Evolutionary conservation across 441 rosid species (phyloP).

Genomic region (Jatropha multifida): DNA sequence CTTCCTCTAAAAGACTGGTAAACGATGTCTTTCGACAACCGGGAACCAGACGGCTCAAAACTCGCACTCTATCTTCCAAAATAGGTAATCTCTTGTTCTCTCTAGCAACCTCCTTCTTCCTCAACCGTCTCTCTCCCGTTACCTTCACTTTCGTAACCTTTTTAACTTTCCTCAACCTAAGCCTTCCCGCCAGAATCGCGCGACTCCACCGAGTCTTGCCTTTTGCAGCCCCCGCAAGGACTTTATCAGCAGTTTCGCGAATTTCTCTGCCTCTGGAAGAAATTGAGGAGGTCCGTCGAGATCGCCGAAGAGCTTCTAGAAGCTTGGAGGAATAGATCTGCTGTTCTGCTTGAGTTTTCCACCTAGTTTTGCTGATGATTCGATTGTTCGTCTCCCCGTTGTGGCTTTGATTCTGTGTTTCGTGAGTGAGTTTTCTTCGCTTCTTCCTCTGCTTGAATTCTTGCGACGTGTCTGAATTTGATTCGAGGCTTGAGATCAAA

Average conservation of each 20-base stretch:
- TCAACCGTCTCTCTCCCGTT: conserved; percentile 40
- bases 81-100: conserved; percentile 50
- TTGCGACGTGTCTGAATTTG: conserved; percentile 29
- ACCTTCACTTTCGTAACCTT: conserved; percentile 39
- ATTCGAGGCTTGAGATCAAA: conserved; percentile 24
- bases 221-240: conserved; percentile 69
- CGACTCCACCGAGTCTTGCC: conserved; percentile 89
- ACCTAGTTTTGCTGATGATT: conserved; percentile 26
- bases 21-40: conserved; percentile 85
- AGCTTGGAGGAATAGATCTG: conserved; percentile 81
- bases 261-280: conserved; percentile 42
- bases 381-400: not conserved
- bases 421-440: conserved; percentile 36
- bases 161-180: conserved; percentile 50
- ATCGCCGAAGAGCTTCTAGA: conserved; percentile 55
- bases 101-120: conserved; percentile 47
- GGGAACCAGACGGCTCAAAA: conserved; percentile 80
- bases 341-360: conserved; percentile 65
- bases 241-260: conserved; percentile 70
- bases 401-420: not conserved
- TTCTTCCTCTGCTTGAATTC: conserved; percentile 44
- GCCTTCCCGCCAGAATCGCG: conserved; percentile 65
- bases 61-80: conserved; percentile 60
- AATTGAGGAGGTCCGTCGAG: conserved; percentile 40
- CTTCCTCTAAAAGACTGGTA: conserved; percentile 75